These are phyloP conservation scores for Wickerhamiella kazuoi DNA, from an alignment of 805 yeast species.

Conservation along the genomic window DNA sequence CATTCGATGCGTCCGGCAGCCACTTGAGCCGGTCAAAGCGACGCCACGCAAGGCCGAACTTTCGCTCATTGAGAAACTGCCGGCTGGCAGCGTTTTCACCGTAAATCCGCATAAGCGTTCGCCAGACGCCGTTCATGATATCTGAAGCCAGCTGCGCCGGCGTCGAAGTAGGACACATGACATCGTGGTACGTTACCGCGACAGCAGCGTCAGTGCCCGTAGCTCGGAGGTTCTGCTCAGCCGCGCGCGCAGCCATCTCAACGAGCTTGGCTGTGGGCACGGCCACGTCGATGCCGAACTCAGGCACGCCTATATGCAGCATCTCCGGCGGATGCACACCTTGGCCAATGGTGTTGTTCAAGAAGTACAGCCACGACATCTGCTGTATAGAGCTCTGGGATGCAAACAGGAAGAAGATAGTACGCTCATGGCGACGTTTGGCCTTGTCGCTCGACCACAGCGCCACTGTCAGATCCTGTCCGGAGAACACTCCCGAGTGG, in stretches of 20 bases:
- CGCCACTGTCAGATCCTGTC: constrained; percentile 53
- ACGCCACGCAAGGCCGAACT: constrained; percentile 42
- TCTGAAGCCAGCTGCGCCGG: not conserved
- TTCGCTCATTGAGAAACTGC: not conserved
- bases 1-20: constrained; percentile 31
- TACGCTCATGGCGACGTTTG: not conserved
- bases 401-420: constrained; percentile 2
- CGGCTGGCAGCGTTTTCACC: too few relatives aligned
- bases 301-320: constrained; percentile 4
- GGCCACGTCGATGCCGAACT: constrained; percentile 2
- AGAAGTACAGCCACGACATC: constrained; percentile 6
- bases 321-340: not conserved
- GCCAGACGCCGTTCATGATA: not conserved
- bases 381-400: constrained; percentile 1
- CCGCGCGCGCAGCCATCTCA: not conserved
- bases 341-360: not conserved
- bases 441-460: constrained; percentile 21
- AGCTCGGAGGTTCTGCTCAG: not conserved
- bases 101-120: not conserved
- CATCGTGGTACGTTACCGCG: not conserved
- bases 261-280: not conserved
- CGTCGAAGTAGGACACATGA: not conserved
- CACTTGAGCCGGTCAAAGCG: constrained; percentile 63
- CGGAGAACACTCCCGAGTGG: constrained; percentile 38
- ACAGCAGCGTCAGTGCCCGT: not conserved